A percentile compares a stretch with the other conserved stretches of the same genome.
Conservation (phyloP, 352 stramenopile genomes). For the Pythium grandisporangium region DNA sequence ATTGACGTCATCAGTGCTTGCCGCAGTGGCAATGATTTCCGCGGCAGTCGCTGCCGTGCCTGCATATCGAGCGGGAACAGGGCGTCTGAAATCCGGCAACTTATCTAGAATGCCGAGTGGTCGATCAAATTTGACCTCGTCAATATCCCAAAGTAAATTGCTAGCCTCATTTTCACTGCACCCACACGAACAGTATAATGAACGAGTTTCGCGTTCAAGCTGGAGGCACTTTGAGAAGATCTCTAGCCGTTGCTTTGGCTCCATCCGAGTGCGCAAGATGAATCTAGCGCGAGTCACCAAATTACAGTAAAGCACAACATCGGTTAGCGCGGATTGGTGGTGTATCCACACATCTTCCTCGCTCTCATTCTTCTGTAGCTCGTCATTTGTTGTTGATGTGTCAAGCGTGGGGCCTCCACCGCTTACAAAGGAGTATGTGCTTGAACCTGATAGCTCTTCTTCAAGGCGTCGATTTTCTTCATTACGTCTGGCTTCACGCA, state of each 20-base stretch:
- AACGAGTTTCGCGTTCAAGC: constrained; percentile 51
- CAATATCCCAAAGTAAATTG: constrained; percentile 56
- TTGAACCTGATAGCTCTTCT: too few species aligned
- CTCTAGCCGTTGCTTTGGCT: constrained; percentile 58
- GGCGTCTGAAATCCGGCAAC: constrained; percentile 51
- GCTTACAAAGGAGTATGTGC: too few species aligned
- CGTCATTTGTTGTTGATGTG: too few species aligned
- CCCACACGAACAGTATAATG: constrained; percentile 59
- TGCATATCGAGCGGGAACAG: too few species aligned
- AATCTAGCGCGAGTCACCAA: constrained; percentile 69
- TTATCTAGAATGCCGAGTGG: constrained; percentile 50
- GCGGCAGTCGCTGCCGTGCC: constrained; percentile 31
- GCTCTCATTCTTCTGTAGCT: too few species aligned
- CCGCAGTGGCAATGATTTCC: constrained; percentile 15
- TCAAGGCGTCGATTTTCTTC: too few species aligned
- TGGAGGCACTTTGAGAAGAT: constrained; percentile 63
- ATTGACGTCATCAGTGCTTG: too few species aligned
- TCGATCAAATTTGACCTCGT: constrained; percentile 62
- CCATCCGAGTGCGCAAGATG: constrained; percentile 72
- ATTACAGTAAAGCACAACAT: constrained; percentile 71
- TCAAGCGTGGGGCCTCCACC: too few species aligned
- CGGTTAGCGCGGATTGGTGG: too few species aligned
- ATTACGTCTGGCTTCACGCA: too few species aligned
- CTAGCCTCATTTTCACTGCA: constrained; percentile 66
- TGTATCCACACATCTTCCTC: too few species aligned